Conservation (phyloP, 2,329 filamentous ascomycete genomes). For the Cordyceps javanica region DNA sequence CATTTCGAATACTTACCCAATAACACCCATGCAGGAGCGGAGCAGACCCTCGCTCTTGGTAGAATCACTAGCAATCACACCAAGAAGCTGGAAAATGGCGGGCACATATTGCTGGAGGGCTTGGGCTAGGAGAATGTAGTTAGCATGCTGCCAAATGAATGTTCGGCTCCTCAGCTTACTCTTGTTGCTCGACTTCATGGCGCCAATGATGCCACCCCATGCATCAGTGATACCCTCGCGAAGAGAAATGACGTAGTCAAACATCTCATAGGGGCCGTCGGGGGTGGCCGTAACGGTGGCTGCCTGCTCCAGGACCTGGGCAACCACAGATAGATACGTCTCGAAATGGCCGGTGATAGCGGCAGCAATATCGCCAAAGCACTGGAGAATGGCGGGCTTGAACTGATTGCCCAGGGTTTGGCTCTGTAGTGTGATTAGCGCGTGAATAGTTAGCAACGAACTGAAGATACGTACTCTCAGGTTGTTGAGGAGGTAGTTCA, state of each 20-base stretch:
- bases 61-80: slow-evolving; percentile 70
- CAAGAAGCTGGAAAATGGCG: slow-evolving; percentile 81
- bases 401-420: slow-evolving; percentile 88
- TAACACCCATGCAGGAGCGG: slow-evolving; percentile 92
- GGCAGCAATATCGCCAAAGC: slow-evolving; percentile 94
- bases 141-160: slow-evolving; percentile 17
- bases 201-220: slow-evolving; percentile 93
- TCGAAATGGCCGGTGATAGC: slow-evolving; percentile 91
- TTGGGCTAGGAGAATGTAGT: slow-evolving; percentile 49
- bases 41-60: slow-evolving; percentile 90
- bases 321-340: slow-evolving; percentile 86
- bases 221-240: slow-evolving; percentile 98
- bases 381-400: slow-evolving; percentile 96
- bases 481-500: slow-evolving; percentile 96
- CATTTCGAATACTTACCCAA: slow-evolving; percentile 61
- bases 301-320: slow-evolving; percentile 89
- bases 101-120: slow-evolving; percentile 71
- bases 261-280: slow-evolving; percentile 88
- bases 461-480: slow-evolving; percentile 57
- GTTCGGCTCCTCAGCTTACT: slow-evolving; percentile 41
- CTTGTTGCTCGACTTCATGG: slow-evolving; percentile 79
- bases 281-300: slow-evolving; percentile 71
- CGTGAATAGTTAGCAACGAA: background rate
- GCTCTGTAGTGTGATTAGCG: slow-evolving; percentile 46
- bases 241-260: slow-evolving; percentile 90